Evolutionary conservation across 805 yeast species (phyloP), one percentile per base, ranked within the genome.

Genomic region (Kurtzmaniella cleridarum): DNA sequence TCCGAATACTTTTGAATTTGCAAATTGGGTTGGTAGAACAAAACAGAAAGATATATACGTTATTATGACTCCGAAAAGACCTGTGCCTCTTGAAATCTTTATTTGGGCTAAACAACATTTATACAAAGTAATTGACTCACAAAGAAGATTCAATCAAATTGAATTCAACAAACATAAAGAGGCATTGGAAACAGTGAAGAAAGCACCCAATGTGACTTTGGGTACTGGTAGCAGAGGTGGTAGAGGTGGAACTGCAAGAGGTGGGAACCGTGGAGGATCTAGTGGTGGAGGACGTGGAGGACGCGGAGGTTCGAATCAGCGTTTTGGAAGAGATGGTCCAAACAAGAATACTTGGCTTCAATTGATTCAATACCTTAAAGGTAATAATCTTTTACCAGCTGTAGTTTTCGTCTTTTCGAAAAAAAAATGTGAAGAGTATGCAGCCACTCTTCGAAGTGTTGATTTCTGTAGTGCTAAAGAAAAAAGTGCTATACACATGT

Each of bases 21-120:
- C 99, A 7, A 86, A 84, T 47, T 93, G 99, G 99, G 91, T 93
- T 14, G 98, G 99, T 3, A 75, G 98, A 60, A 93, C 98, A 0
- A 93, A 93, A 56, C 90, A 87, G 51, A 91, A 90, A 59, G 95
- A 93, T 53, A 91, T 93, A 7, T 91, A 93, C 53, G 98, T 93
- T 35, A 93, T 93, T 15, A 88, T 96, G 0, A 93, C 99, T 0
- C 89, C 95, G 10, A 87, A 93, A 58, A 80, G 99, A 57, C 99
- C 99, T 0, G 95, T 93, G 16, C 99, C 99, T 0, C 64, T 93
- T 41, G 96, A 87, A 53, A 85, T 91, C 30, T 81, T 71, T 46
- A 65, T 87, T 11, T 88, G 95, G 87, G 91, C 95, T 1, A 88
- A 86, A 47, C 75, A 78, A 41, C 72, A 81, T 38, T 58, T 85